Evolutionary conservation across 129 eudicot genomes (phyloP), one percentile per base, ranked within the genome.

Genomic region (Lactuca sativa): DNA sequence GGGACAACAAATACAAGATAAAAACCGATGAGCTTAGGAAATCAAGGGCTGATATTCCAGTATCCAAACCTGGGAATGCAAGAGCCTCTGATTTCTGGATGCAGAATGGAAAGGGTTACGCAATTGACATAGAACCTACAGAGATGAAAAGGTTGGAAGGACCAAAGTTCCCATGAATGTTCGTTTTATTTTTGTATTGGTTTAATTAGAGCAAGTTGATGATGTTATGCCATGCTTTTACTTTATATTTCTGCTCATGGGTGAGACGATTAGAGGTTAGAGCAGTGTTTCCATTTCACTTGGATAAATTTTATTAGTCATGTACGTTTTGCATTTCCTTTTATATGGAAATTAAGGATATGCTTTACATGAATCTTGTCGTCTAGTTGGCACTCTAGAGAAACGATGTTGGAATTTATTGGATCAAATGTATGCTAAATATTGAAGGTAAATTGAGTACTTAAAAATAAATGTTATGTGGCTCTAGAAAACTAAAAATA

Each of bases 11-110:
- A 55, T 88, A 82, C 77, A 82, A 78, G 55, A 43, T 88, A 7
- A 75, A 84, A 0, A 71, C 79, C 0, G 85, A 82, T 17, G 83
- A 70, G 0, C 61, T 91, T 36, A 67, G 59, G 43, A 65, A 9
- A 49, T 44, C 74, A 44, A 84, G 97, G 83, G 73, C 59, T 4
- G 82, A 81, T 52, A 82, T 91, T 12, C 71, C 76, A 3, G 59
- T 59, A 13, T 88, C 96, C 0, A 80, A 78, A 62, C 62, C 64
- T 0, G 82, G 74, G 14, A 80, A 73, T 31, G 76, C 80, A 12
- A 66, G 76, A 31, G 90, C 67, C 17, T 86, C 91, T 0, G 95
- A 88, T 60, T 84, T 86, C 75, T 91, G 97, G 97, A 84, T 77
- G 80, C 78, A 73, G 31, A 73, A 80, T 31, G 95, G 89, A 2